phyloP scores from a whole-genome alignment of 129 eudicot species.

The Pittosporum tobira region DNA sequence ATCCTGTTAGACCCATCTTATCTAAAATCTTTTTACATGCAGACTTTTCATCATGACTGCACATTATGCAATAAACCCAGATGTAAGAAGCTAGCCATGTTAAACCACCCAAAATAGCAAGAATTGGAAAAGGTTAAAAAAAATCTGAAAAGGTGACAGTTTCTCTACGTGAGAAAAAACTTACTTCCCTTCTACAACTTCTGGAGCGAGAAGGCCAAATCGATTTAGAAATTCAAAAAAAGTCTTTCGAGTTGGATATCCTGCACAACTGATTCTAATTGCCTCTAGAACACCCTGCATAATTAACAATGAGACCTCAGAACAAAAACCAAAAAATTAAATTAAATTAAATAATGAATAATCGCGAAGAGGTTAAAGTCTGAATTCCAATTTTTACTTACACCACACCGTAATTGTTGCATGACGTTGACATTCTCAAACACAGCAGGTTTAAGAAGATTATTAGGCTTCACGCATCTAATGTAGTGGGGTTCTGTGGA shows the following conservation, averaged over 20 bases:
- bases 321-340: constrained; percentile 11
- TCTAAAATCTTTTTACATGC: constrained; percentile 81
- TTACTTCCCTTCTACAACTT: constrained; percentile 63
- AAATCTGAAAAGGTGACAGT: background rate
- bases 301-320: background rate
- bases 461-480: constrained; percentile 98
- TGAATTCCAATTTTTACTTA: constrained; percentile 39
- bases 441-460: constrained; percentile 73
- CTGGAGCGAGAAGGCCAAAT: constrained; percentile 84
- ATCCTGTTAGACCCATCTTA: constrained; percentile 58
- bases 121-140: background rate
- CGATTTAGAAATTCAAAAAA: constrained; percentile 76
- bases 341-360: background rate
- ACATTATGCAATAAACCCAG: constrained; percentile 7
- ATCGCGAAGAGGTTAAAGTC: background rate
- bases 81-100: constrained; percentile 12
- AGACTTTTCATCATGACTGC: constrained; percentile 52
- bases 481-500: constrained; percentile 91
- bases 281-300: constrained; percentile 97
- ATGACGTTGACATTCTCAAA: constrained; percentile 85
- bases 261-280: constrained; percentile 97
- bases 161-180: constrained; percentile 18
- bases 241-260: constrained; percentile 88
- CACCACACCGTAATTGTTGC: constrained; percentile 98
- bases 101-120: background rate